Percentiles rank a stretch among this genome's conserved stretches.
These are phyloP conservation scores for Epichloe gansuensis DNA, from an alignment of 2,329 filamentous ascomycete species.

Conservation along the genomic window DNA sequence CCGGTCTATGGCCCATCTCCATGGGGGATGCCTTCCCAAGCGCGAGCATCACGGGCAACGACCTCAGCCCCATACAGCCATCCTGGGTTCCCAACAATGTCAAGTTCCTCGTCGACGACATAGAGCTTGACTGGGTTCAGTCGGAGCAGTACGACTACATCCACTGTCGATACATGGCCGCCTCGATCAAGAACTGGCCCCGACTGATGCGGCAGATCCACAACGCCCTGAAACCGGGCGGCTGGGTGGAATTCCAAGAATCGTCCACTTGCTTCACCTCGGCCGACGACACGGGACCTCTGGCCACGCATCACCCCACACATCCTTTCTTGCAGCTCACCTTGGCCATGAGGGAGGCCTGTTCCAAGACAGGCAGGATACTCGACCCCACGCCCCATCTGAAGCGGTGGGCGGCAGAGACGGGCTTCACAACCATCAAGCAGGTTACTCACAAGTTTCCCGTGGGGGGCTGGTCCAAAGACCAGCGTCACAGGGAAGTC, in stretches of 20 bases:
- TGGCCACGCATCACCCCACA: constrained; percentile 15
- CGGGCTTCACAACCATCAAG: constrained; percentile 24
- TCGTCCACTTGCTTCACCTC: constrained; percentile 22
- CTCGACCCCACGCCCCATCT: constrained; percentile 18
- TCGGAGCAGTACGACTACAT: constrained; percentile 19
- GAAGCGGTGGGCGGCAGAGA: constrained; percentile 16
- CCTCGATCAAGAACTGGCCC: constrained; percentile 20
- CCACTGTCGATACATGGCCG: constrained; percentile 22
- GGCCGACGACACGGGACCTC: constrained; percentile 22
- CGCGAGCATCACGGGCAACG: constrained; percentile 25
- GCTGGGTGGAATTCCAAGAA: constrained; percentile 34
- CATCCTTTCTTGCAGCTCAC: constrained; percentile 22
- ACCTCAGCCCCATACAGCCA: constrained; percentile 31
- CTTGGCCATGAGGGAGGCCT: constrained; percentile 12
- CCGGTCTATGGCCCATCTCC: constrained; percentile 35
- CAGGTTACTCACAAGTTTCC: constrained; percentile 22
- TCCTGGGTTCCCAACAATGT: constrained; percentile 42
- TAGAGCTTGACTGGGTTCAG: constrained; percentile 39
- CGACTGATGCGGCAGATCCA: constrained; percentile 14
- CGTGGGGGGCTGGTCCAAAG: constrained; percentile 26
- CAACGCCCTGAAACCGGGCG: constrained; percentile 30
- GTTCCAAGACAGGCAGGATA: constrained; percentile 16
- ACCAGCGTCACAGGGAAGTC: constrained; percentile 26
- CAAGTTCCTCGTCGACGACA: constrained; percentile 45
- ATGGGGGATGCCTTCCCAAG: constrained; percentile 24